These are phyloP conservation scores for Jamesozyma lodderae DNA, from an alignment of 805 yeast species.

Conservation along the genomic window DNA sequence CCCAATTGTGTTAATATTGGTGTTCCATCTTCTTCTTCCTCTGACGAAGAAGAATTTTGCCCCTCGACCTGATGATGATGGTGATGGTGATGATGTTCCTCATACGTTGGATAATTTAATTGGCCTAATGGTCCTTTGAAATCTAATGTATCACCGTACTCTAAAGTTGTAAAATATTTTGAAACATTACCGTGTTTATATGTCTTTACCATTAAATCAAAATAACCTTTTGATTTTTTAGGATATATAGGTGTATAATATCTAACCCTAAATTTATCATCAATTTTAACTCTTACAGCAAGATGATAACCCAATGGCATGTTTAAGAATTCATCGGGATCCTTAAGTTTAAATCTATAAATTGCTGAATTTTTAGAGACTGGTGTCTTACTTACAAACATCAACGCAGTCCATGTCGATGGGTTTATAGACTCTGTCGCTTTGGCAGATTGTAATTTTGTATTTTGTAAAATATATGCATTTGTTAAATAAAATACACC, in stretches of 20 bases:
- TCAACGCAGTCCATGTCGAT: slow-evolving; percentile 53
- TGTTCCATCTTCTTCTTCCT: background rate
- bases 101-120: slow-evolving; percentile 28
- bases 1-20: slow-evolving; percentile 41
- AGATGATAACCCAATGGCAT: slow-evolving; percentile 71
- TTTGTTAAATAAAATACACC: background rate
- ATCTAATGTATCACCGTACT: slow-evolving; percentile 54
- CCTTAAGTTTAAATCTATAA: slow-evolving; percentile 56
- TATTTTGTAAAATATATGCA: background rate
- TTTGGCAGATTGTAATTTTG: background rate
- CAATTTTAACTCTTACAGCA: slow-evolving; percentile 41
- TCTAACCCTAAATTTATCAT: slow-evolving; percentile 34
- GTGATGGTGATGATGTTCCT: background rate
- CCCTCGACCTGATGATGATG: no score
- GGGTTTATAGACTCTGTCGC: slow-evolving; percentile 32
- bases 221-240: slow-evolving; percentile 57
- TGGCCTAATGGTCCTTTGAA: slow-evolving; percentile 77
- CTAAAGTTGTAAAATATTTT: slow-evolving; percentile 50
- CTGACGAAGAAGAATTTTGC: background rate
- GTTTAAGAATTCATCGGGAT: slow-evolving; percentile 50
- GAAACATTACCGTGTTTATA: slow-evolving; percentile 64
- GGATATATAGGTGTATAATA: slow-evolving; percentile 72
- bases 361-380: slow-evolving; percentile 61
- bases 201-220: slow-evolving; percentile 69
- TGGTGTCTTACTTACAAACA: slow-evolving; percentile 60